Percentiles rank a stretch among this genome's conserved stretches.
Conservation (phyloP, 768 basidiomycete genomes). For the Collybia nuda region DNA sequence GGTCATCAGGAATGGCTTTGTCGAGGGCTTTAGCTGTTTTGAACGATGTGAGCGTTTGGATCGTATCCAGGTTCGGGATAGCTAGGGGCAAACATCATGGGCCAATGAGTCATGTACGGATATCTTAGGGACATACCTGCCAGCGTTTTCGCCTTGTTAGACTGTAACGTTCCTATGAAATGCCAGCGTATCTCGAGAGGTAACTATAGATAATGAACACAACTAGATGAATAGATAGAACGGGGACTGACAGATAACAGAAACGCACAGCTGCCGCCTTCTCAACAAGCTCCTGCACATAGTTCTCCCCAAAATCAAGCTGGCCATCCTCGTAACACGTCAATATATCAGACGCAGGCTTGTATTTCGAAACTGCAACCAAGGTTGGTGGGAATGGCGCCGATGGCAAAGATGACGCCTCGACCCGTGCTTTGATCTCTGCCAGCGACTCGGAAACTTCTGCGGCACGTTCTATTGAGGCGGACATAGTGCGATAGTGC, state of each 20-base stretch:
- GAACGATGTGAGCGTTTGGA: slow-evolving; percentile 83
- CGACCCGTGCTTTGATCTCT: slow-evolving; percentile 52
- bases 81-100: slow-evolving; percentile 46
- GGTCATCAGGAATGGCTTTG: slow-evolving; percentile 61
- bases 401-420: slow-evolving; percentile 25
- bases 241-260: background rate
- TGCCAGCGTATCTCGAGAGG: slow-evolving; percentile 92
- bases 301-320: slow-evolving; percentile 96
- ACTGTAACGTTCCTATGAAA: slow-evolving; percentile 92
- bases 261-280: slow-evolving; percentile 67
- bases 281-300: slow-evolving; percentile 89
- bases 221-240: slow-evolving; percentile 1
- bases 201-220: slow-evolving; percentile 48
- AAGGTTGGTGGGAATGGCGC: slow-evolving; percentile 35
- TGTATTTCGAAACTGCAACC: slow-evolving; percentile 92
- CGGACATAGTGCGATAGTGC: slow-evolving; percentile 17
- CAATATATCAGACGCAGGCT: slow-evolving; percentile 83
- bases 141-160: slow-evolving; percentile 89
- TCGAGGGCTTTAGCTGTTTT: slow-evolving; percentile 83
- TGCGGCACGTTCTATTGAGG: slow-evolving; percentile 40
- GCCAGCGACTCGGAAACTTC: slow-evolving; percentile 56
- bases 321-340: slow-evolving; percentile 83
- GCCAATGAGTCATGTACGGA: too few species aligned
- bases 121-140: slow-evolving; percentile 52
- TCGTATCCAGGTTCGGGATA: slow-evolving; percentile 82